phyloP scores from a whole-genome alignment of 345 rosid genomes.

The Euphorbia pulcherrima region DNA sequence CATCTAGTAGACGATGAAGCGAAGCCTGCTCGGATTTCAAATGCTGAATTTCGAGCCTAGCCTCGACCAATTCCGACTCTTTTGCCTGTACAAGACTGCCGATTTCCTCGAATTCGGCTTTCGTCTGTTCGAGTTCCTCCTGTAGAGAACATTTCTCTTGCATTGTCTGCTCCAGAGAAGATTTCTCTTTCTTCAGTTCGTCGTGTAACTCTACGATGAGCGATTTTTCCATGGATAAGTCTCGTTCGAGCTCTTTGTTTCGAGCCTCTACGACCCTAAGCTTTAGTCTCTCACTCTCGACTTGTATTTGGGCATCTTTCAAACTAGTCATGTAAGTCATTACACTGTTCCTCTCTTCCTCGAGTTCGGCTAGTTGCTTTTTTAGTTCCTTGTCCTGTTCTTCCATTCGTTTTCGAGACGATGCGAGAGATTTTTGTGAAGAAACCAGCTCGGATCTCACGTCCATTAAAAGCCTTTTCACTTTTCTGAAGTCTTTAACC shows the following conservation, averaged over 20 bases:
- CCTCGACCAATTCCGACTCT: constrained; percentile 73
- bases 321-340: constrained; percentile 54
- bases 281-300: constrained; percentile 63
- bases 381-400: constrained; percentile 51
- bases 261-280: constrained; percentile 63
- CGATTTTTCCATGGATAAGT: constrained; percentile 47
- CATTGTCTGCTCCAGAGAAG: constrained; percentile 50
- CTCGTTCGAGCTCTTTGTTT: constrained; percentile 56
- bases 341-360: constrained; percentile 59
- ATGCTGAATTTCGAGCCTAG: constrained; percentile 74
- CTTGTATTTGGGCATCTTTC: constrained; percentile 63
- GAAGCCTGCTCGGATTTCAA: constrained; percentile 69
- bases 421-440: constrained; percentile 63
- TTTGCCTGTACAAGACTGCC: constrained; percentile 49
- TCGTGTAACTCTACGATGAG: constrained; percentile 45
- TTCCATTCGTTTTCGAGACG: constrained; percentile 57
- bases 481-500: constrained; percentile 56
- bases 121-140: constrained; percentile 47
- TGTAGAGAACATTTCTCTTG: constrained; percentile 44
- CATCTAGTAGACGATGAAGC: constrained; percentile 52
- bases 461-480: constrained; percentile 61
- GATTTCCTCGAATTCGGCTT: constrained; percentile 48
- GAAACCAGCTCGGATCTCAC: constrained; percentile 68
- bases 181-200: constrained; percentile 53
- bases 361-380: constrained; percentile 50